Percentiles rank a stretch among this genome's conserved stretches.
phyloP scores from a whole-genome alignment of 768 basidiomycete genomes.

The Kwoniella sp. region DNA sequence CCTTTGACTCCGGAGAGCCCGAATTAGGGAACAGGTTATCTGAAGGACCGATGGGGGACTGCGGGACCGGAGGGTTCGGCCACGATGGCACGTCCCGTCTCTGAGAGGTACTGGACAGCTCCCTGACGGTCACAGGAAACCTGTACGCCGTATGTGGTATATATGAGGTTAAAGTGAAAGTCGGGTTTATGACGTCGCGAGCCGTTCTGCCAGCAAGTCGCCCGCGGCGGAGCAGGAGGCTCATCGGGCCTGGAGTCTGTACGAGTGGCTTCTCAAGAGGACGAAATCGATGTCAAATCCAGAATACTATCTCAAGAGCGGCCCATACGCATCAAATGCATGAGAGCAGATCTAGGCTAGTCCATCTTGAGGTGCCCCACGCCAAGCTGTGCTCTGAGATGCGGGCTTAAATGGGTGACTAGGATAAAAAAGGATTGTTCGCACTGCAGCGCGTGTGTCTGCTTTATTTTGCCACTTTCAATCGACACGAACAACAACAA shows the following conservation, averaged over 20 bases:
- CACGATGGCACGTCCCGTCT: slow-evolving; percentile 43
- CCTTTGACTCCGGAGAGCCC: background rate
- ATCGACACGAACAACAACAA: background rate
- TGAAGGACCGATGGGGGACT: slow-evolving; percentile 44
- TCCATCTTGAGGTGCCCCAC: no score
- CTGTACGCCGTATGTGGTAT: background rate
- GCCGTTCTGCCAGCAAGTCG: background rate
- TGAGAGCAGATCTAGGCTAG: background rate
- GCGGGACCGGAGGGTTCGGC: slow-evolving; percentile 51
- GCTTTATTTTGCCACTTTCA: background rate
- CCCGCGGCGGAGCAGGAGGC: background rate
- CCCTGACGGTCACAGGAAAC: no score
- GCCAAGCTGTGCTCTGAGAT: no score
- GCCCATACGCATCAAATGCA: no score
- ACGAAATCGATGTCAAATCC: no score
- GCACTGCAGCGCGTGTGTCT: background rate
- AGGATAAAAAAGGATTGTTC: no score
- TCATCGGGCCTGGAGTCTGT: background rate
- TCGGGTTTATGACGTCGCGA: background rate
- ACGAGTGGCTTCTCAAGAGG: no score
- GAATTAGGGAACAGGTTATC: slow-evolving; percentile 21
- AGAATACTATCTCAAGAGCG: no score
- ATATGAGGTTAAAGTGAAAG: background rate
- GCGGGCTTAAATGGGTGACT: no score
- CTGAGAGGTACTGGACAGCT: background rate